Conservation (phyloP, 352 stramenopile genomes). For the Pythium sukuiense region DNA sequence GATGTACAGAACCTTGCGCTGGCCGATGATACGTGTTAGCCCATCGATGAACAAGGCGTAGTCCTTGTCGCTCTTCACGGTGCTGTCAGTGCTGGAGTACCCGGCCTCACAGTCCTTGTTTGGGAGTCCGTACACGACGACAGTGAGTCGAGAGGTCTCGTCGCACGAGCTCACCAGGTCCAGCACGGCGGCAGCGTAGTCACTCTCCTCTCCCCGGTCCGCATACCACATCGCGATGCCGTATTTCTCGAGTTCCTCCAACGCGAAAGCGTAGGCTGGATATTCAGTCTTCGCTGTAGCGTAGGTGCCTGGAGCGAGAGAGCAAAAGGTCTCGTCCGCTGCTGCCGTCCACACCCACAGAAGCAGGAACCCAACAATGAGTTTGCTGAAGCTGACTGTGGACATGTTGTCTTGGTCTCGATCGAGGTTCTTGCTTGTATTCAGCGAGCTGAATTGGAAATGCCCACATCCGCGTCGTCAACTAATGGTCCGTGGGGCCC, state of each 20-base stretch:
- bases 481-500: no score
- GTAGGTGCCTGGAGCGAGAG: constrained; percentile 38
- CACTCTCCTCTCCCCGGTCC: constrained; percentile 34
- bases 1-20: constrained; percentile 68
- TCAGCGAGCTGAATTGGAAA: no score
- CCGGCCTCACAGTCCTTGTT: constrained; percentile 68
- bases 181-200: constrained; percentile 40
- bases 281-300: constrained; percentile 42
- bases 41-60: constrained; percentile 50
- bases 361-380: neutral
- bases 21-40: constrained; percentile 39
- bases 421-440: no score
- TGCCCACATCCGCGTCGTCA: no score
- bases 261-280: constrained; percentile 46
- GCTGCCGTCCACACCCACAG: neutral
- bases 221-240: constrained; percentile 61
- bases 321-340: neutral
- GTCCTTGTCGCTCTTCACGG: constrained; percentile 35
- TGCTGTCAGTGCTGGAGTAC: constrained; percentile 37
- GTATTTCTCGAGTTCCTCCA: constrained; percentile 56
- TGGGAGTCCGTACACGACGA: constrained; percentile 73
- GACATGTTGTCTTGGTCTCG: no score
- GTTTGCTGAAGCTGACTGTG: neutral
- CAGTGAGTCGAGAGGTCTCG: constrained; percentile 41
- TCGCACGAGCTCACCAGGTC: constrained; percentile 38